Evolutionary conservation across 768 basidiomycete species (phyloP).

Genomic region (Chalciporus piperatus): DNA sequence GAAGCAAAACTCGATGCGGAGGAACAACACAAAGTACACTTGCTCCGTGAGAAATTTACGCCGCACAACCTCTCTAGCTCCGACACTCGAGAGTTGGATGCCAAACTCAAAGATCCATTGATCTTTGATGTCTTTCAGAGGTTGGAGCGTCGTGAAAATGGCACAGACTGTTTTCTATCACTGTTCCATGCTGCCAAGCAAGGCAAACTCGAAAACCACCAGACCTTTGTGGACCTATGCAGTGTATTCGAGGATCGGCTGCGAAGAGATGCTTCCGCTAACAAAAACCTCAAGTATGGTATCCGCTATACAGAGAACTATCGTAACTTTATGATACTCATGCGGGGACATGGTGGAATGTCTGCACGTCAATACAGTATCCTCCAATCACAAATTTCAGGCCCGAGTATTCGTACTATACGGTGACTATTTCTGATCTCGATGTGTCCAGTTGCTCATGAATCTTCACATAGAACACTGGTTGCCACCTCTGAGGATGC

Average conservation of each 20-base stretch:
- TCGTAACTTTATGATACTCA: constrained; percentile 19
- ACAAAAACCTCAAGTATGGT: constrained; percentile 14
- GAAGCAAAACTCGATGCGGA: neutral
- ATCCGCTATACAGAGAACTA: constrained; percentile 14
- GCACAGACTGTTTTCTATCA: constrained; percentile 13
- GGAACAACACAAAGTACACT: neutral
- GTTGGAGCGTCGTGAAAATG: constrained; percentile 7
- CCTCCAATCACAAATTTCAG: neutral
- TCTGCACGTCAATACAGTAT: constrained; percentile 17
- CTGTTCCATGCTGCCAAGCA: constrained; percentile 11
- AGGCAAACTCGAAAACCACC: constrained; percentile 11
- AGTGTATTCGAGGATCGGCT: constrained; percentile 10
- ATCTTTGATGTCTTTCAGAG: constrained; percentile 6
- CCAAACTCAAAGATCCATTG: constrained; percentile 11
- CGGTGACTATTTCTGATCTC: neutral
- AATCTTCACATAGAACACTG: constrained; percentile 14
- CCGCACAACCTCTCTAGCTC: too few relatives aligned
- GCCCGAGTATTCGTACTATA: neutral
- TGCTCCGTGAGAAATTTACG: neutral
- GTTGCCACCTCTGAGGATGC: constrained; percentile 22
- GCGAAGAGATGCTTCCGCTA: neutral
- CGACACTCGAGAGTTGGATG: constrained; percentile 10
- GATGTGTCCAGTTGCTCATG: neutral
- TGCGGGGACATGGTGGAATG: constrained; percentile 13
- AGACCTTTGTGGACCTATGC: constrained; percentile 14